Base-by-base conservation (phyloP, 441 rosid species). In the Croton setiger region DNA sequence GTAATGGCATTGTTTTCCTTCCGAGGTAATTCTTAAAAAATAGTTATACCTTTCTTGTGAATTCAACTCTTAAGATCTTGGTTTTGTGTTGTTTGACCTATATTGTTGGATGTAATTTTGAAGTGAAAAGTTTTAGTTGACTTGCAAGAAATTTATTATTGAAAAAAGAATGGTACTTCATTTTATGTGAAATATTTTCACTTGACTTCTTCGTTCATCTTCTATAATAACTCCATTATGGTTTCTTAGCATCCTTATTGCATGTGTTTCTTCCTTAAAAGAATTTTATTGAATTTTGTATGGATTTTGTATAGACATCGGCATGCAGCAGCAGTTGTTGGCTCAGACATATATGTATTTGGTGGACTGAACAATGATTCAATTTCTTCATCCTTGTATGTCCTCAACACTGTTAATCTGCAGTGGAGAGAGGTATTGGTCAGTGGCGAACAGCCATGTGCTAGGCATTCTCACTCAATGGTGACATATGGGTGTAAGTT, bases 401-500 rank as follows among this genome's bases (percentile, higher is more conserved):
- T 72, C 67, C 79, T 95, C 48, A 83, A 85, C 81, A 83, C 94
- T 43, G 80, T 66, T 51, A 78, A 63, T 58, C 76, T 87, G 68
- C 82, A 62, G 44, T 95, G 99, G 97, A 71, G 85, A 81, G 94
- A 87, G 83, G 72, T 85, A 60, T 68, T 55, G 35, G 81, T 56
- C 31, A 64, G 69, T 69, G 93, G 92, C 52, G 86, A 86, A 64
- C 78, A 78, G 85, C 98, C 97, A 5, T 85, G 87, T 75, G 88
- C 89, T 3, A 90, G 97, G 54, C 99, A 92, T 80, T 95, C 98
- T 70, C 97, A 95, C 75, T 77, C 90, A 72, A 87, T 90, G 98
- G 86, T 92, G 68, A 83, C 92, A 27, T 85, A 80, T 76, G 84
- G 76, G 23, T 86, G 90, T 18, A 81, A 76, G 72, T 55, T 87